Evolutionary conservation across 1,284 basidiomycete genomes (phyloP).

Genomic region (Ceratobasidium sp.): DNA sequence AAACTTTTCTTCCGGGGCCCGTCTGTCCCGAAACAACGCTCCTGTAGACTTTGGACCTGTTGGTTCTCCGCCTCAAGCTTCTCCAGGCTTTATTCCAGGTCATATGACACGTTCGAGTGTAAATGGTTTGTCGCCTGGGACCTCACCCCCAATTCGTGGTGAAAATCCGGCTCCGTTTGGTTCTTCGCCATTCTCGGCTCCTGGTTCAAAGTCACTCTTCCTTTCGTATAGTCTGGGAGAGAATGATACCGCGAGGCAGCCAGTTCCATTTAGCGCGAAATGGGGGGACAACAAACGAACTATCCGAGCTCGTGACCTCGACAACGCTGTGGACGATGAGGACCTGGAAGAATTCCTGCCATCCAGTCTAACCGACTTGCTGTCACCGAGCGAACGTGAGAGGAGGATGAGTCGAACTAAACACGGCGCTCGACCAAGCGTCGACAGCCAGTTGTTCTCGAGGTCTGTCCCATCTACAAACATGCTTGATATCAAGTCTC

Average conservation of each 20-base stretch:
- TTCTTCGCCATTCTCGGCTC: conserved; percentile 74
- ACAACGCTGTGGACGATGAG: conserved; percentile 69
- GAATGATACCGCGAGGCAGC: conserved; percentile 47
- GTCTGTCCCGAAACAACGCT: conserved; percentile 57
- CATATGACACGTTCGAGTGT: conserved; percentile 47
- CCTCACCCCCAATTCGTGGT: conserved; percentile 56
- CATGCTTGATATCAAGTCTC: conserved; percentile 74
- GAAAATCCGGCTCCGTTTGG: conserved; percentile 42
- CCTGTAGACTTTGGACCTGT: conserved; percentile 71
- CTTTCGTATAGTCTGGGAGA: conserved; percentile 56
- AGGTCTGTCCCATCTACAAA: conserved; percentile 80
- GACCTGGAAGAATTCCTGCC: conserved; percentile 89
- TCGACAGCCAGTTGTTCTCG: conserved; percentile 61
- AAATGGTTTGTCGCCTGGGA: conserved; percentile 62
- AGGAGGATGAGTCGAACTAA: conserved; percentile 76
- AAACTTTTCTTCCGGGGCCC: not conserved
- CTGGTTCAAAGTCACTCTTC: conserved; percentile 68
- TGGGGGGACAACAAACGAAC: conserved; percentile 46
- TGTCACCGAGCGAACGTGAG: conserved; percentile 84
- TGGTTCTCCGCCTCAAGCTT: conserved; percentile 70
- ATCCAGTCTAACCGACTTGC: conserved; percentile 83
- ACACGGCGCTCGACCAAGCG: conserved; percentile 54
- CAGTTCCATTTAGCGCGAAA: conserved; percentile 35
- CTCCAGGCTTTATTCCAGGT: conserved; percentile 44
- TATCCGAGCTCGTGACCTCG: conserved; percentile 49